Conservation (phyloP, 2,329 filamentous ascomycete genomes). For the Xylariaceae sp. region DNA sequence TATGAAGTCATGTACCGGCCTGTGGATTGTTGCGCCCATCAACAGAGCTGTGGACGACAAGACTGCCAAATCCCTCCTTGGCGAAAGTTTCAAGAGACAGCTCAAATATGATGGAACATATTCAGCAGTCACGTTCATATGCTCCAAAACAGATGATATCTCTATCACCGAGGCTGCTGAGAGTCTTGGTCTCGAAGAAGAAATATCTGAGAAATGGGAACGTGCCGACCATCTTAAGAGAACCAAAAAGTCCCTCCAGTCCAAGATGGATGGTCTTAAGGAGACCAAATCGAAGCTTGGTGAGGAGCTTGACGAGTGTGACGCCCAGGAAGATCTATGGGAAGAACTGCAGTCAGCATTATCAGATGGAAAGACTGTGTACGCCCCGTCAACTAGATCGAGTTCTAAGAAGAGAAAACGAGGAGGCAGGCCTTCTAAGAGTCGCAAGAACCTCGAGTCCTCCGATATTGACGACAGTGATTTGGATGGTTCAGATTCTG, state of each 20-base stretch:
- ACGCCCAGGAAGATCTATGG: slow-evolving; percentile 31
- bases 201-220: slow-evolving; percentile 34
- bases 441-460: slow-evolving; percentile 11
- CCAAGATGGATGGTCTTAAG: slow-evolving; percentile 23
- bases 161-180: slow-evolving; percentile 34
- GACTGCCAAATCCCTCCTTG: slow-evolving; percentile 53
- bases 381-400: slow-evolving; percentile 22
- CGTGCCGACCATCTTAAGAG: slow-evolving; percentile 24
- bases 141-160: slow-evolving; percentile 51
- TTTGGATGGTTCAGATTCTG: slow-evolving; percentile 26
- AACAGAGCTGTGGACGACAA: slow-evolving; percentile 59
- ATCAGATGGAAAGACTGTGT: slow-evolving; percentile 37
- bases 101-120: slow-evolving; percentile 56
- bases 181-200: slow-evolving; percentile 35
- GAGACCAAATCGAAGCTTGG: slow-evolving; percentile 28
- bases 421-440: slow-evolving; percentile 11
- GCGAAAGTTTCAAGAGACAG: slow-evolving; percentile 55
- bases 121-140: slow-evolving; percentile 50
- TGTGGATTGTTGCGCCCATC: slow-evolving; percentile 62
- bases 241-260: slow-evolving; percentile 1
- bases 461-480: slow-evolving; percentile 19
- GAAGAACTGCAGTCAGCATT: slow-evolving; percentile 28
- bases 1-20: slow-evolving; percentile 53
- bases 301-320: slow-evolving; percentile 39
- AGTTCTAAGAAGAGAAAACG: slow-evolving; percentile 41